Percentiles rank a stretch among this genome's conserved stretches.
These are phyloP conservation scores for Aspergillus bombycis DNA, from an alignment of 2,329 filamentous ascomycete species.

Conservation along the genomic window DNA sequence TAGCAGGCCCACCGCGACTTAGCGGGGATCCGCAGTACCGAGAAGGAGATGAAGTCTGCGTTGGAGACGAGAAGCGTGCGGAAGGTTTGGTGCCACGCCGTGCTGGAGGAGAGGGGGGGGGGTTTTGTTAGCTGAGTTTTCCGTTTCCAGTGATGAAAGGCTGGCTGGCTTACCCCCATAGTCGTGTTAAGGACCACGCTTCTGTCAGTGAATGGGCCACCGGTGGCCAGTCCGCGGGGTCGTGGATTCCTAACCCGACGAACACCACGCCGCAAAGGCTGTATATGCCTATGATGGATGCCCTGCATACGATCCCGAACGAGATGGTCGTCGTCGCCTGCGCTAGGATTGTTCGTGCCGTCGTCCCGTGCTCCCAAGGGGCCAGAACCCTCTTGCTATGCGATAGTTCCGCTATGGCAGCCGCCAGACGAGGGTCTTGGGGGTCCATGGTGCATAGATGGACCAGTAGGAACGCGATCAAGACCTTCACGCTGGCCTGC, in stretches of 20 bases:
- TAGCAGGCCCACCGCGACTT: neutral
- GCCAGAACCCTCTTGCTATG: constrained; percentile 9
- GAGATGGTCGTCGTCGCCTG: constrained; percentile 17
- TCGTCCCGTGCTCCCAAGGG: constrained; percentile 1
- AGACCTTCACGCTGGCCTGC: constrained; percentile 3
- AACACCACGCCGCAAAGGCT: constrained; percentile 5
- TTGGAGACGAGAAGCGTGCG: constrained; percentile 18
- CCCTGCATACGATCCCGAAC: constrained; percentile 20
- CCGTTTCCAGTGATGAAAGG: too few species aligned
- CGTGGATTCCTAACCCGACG: constrained; percentile 11
- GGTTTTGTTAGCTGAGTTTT: neutral
- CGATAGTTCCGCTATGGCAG: constrained; percentile 3
- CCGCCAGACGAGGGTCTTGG: constrained; percentile 1
- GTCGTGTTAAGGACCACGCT: constrained; percentile 17
- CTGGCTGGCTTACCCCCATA: constrained; percentile 23
- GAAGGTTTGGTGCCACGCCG: constrained; percentile 26
- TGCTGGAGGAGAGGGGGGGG: constrained; percentile 8
- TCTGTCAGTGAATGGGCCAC: constrained; percentile 14
- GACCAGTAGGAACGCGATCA: constrained; percentile 8
- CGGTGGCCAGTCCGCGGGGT: constrained; percentile 23
- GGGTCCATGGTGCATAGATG: constrained; percentile 19
- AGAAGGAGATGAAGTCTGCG: constrained; percentile 17
- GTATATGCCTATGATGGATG: constrained; percentile 18
- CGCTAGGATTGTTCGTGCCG: neutral
- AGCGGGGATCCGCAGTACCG: constrained; percentile 10